Conservation (phyloP, 768 basidiomycete species). For the Mrakia hoshinonis region DNA sequence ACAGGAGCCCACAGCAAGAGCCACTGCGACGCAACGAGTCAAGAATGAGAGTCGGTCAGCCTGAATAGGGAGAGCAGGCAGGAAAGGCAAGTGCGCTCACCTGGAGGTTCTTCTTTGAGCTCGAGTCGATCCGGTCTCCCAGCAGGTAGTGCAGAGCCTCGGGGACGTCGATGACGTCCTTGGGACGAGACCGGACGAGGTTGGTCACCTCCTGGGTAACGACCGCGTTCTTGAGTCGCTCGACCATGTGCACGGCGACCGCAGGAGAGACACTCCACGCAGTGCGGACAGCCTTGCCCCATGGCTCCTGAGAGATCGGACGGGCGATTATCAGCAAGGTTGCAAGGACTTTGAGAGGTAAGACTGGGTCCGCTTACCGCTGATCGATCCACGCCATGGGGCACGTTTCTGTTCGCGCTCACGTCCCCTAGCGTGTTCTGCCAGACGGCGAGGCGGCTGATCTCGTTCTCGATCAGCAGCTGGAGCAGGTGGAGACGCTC, state of each 20-base stretch:
- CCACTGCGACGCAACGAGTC: slow-evolving; percentile 48
- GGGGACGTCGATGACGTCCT: slow-evolving; percentile 60
- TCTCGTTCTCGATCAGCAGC: slow-evolving; percentile 81
- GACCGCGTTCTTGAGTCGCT: slow-evolving; percentile 66
- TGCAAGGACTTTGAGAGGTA: neutral
- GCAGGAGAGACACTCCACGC: slow-evolving; percentile 77
- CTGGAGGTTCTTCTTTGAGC: slow-evolving; percentile 61
- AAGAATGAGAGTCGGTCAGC: neutral
- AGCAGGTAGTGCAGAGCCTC: slow-evolving; percentile 75
- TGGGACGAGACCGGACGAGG: slow-evolving; percentile 63
- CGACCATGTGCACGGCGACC: slow-evolving; percentile 71
- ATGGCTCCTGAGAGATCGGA: slow-evolving; percentile 49
- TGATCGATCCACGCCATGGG: slow-evolving; percentile 51
- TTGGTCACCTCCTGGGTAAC: slow-evolving; percentile 65
- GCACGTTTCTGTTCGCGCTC: slow-evolving; percentile 45
- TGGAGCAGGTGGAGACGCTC: slow-evolving; percentile 66
- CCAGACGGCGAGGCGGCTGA: slow-evolving; percentile 80
- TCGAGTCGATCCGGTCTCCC: slow-evolving; percentile 57
- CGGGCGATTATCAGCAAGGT: neutral
- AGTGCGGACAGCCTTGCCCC: slow-evolving; percentile 60
- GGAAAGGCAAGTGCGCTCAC: slow-evolving; percentile 43
- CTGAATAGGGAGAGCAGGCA: slow-evolving; percentile 16
- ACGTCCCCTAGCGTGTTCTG: slow-evolving; percentile 72
- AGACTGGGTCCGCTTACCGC: slow-evolving; percentile 48
- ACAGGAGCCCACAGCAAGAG: slow-evolving; percentile 82